Percentiles rank a stretch among this genome's conserved stretches.
Evolutionary conservation across 306 rosid species (phyloP).

Genomic region (Dalbergia cochinchinensis): DNA sequence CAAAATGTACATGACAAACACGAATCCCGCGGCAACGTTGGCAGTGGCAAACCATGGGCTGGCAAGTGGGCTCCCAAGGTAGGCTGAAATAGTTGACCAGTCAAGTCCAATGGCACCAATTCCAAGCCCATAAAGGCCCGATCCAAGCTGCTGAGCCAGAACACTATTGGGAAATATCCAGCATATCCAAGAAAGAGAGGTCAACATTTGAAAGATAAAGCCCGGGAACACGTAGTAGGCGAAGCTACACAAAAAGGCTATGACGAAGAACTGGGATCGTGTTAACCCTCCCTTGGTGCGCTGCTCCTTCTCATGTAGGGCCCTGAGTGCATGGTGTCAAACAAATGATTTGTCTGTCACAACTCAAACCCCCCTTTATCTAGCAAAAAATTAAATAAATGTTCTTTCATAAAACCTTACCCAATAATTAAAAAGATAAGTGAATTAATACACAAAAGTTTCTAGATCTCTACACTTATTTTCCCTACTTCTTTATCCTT

Average conservation of each 20-base stretch:
- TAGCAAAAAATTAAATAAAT: not conserved
- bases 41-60: slow-evolving; percentile 99
- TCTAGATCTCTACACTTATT: too few relatives aligned
- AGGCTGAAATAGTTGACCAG: slow-evolving; percentile 89
- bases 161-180: slow-evolving; percentile 76
- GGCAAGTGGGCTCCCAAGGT: slow-evolving; percentile 94
- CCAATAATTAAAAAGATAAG: too few relatives aligned
- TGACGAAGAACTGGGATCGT: slow-evolving; percentile 75
- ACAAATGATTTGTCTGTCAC: not conserved
- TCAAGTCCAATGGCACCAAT: slow-evolving; percentile 74
- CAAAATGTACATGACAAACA: slow-evolving; percentile 72
- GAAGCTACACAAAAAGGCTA: slow-evolving; percentile 87
- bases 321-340: slow-evolving; percentile 54
- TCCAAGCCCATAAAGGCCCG: slow-evolving; percentile 87
- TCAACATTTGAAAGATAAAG: slow-evolving; percentile 80
- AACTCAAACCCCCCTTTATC: not conserved
- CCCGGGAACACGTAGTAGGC: slow-evolving; percentile 88
- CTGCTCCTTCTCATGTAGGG: slow-evolving; percentile 80
- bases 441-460: too few relatives aligned
- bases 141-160: slow-evolving; percentile 85
- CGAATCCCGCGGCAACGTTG: slow-evolving; percentile 80
- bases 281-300: slow-evolving; percentile 72
- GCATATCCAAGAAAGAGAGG: slow-evolving; percentile 88
- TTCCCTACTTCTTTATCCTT: too few relatives aligned
- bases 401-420: too few relatives aligned